phyloP scores from a whole-genome alignment of 495 filamentous ascomycete species.

The Neurospora cerealis region DNA sequence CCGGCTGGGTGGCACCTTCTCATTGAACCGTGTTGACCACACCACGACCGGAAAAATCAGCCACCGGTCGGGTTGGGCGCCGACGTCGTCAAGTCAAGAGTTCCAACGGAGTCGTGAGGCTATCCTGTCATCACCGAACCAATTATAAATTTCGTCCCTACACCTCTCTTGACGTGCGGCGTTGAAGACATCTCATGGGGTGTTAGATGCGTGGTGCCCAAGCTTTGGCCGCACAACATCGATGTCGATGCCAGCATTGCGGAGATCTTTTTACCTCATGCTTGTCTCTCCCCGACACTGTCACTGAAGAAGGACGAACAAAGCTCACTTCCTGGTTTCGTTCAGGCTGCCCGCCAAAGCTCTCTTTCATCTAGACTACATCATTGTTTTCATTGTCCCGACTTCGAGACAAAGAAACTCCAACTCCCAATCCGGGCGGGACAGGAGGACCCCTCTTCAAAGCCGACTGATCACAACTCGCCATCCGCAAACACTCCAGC shows the following conservation, averaged over 20 bases:
- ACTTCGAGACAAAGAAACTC: not conserved
- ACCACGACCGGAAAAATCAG: not conserved
- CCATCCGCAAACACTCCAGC: not conserved
- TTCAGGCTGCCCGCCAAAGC: not conserved
- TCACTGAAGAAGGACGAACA: not conserved
- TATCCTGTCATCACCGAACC: not conserved
- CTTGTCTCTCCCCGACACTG: not conserved
- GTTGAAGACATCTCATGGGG: not conserved
- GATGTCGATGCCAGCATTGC: not conserved
- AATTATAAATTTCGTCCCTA: not conserved
- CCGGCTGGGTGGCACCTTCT: not conserved
- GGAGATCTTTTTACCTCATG: not conserved
- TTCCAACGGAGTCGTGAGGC: not conserved
- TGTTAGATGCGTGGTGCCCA: not conserved
- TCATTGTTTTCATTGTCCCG: not conserved
- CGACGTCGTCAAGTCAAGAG: not conserved
- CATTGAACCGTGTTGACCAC: not conserved
- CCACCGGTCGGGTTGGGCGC: not conserved
- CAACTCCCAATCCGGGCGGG: not conserved
- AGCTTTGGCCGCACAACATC: not conserved
- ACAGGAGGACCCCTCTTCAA: not conserved
- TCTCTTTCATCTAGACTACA: not conserved
- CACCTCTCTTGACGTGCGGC: not conserved
- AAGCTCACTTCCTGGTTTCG: not conserved
- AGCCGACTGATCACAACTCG: not conserved